Percentiles rank a stretch among this genome's conserved stretches.
Evolutionary conservation across 2,329 filamentous ascomycete species (phyloP).

Genomic region (Aspergillus ustus): DNA sequence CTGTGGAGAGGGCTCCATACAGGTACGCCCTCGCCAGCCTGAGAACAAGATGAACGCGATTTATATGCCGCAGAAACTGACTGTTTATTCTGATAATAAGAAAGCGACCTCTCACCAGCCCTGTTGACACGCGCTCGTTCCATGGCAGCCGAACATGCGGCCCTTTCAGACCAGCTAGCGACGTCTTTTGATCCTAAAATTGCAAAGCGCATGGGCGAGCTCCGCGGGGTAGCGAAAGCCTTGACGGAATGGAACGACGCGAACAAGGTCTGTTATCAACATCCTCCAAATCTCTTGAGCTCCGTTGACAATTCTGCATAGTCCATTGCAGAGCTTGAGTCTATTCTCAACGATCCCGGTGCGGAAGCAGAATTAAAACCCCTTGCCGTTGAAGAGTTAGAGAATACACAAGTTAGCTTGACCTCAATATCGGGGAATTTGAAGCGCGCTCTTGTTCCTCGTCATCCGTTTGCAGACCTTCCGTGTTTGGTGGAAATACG

Average conservation of each 20-base stretch:
- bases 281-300: neutral
- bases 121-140: slow-evolving; percentile 61
- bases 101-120: slow-evolving; percentile 54
- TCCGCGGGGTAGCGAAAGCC: slow-evolving; percentile 56
- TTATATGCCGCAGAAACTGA: slow-evolving; percentile 1
- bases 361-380: slow-evolving; percentile 64
- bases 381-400: slow-evolving; percentile 71
- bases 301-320: slow-evolving; percentile 29
- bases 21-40: slow-evolving; percentile 27
- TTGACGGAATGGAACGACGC: slow-evolving; percentile 63
- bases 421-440: slow-evolving; percentile 68
- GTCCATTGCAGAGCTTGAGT: slow-evolving; percentile 70
- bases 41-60: neutral
- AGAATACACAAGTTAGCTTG: slow-evolving; percentile 66
- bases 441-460: slow-evolving; percentile 78
- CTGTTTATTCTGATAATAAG: slow-evolving; percentile 17
- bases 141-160: slow-evolving; percentile 59
- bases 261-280: slow-evolving; percentile 53
- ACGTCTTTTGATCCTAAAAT: slow-evolving; percentile 59
- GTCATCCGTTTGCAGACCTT: slow-evolving; percentile 86
- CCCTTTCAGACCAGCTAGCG: slow-evolving; percentile 57
- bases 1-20: slow-evolving; percentile 35
- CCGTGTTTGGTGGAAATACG: slow-evolving; percentile 91
- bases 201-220: slow-evolving; percentile 63
- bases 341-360: slow-evolving; percentile 71